Conservation (phyloP, 345 rosid species). For the Ceriops zippeliana region DNA sequence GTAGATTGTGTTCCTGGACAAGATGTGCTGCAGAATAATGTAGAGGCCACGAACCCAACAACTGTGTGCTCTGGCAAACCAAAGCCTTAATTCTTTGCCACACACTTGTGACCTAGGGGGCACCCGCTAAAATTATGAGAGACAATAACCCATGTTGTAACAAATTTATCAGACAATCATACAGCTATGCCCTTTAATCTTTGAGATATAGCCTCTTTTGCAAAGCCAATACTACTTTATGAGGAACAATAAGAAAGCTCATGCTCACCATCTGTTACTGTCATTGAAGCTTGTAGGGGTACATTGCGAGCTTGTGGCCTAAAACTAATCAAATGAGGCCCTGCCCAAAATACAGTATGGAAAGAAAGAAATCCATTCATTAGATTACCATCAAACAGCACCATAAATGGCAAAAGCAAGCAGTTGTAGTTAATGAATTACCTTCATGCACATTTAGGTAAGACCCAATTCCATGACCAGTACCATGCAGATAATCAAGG, state of each 20-base stretch:
- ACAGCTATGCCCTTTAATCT: background rate
- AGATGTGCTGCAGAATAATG: background rate
- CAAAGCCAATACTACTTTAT: background rate
- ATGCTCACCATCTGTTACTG: constrained; percentile 90
- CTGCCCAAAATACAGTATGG: constrained; percentile 40
- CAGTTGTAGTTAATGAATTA: constrained; percentile 25
- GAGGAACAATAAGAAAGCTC: background rate
- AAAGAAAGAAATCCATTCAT: background rate
- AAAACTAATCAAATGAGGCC: constrained; percentile 90
- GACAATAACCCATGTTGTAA: background rate
- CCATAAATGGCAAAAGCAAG: constrained; percentile 1
- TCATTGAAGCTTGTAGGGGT: constrained; percentile 95
- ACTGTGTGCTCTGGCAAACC: background rate
- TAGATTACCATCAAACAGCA: constrained; percentile 6
- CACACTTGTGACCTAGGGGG: background rate
- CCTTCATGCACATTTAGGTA: constrained; percentile 97
- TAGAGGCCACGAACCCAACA: background rate
- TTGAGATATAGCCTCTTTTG: background rate
- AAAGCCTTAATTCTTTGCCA: background rate
- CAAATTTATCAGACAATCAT: background rate
- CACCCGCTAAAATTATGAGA: background rate
- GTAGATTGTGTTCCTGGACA: background rate
- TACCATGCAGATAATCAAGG: constrained; percentile 94
- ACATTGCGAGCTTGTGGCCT: constrained; percentile 79
- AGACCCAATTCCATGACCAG: constrained; percentile 99